A percentile compares a stretch with the other conserved stretches of the same genome.
Conservation (phyloP, 2,329 filamentous ascomycete species). For the Microcera coccophila region DNA sequence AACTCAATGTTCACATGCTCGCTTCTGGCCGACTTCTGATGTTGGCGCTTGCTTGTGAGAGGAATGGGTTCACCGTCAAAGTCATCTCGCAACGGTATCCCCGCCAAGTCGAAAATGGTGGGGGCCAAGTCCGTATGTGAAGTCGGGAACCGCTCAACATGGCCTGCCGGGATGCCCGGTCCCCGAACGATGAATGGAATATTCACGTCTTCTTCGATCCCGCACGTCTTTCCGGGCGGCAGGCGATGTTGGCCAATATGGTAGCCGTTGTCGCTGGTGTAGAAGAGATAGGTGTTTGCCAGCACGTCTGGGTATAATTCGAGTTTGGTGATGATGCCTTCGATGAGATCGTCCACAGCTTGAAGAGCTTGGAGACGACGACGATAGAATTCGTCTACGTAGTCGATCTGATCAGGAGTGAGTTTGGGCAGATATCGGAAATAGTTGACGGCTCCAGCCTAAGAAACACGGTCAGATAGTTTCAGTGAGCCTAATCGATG, state of each 20-base stretch:
- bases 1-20: slow-evolving; percentile 52
- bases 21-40: slow-evolving; percentile 26
- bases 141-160: slow-evolving; percentile 38
- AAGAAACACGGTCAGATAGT: too few species aligned
- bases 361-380: slow-evolving; percentile 40
- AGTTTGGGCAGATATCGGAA: too few species aligned
- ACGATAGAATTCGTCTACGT: slow-evolving; percentile 38
- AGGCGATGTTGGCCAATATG: slow-evolving; percentile 52
- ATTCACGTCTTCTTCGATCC: slow-evolving; percentile 50
- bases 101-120: slow-evolving; percentile 43
- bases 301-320: slow-evolving; percentile 29
- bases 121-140: slow-evolving; percentile 48
- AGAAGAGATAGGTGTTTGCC: slow-evolving; percentile 48
- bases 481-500: too few species aligned
- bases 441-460: too few species aligned
- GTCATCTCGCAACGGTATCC: slow-evolving; percentile 35
- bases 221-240: slow-evolving; percentile 49
- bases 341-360: slow-evolving; percentile 43
- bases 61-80: slow-evolving; percentile 50
- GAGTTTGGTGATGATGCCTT: slow-evolving; percentile 33
- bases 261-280: slow-evolving; percentile 51
- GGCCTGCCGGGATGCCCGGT: slow-evolving; percentile 40
- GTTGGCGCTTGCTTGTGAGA: slow-evolving; percentile 19
- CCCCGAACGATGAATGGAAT: slow-evolving; percentile 50
- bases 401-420: too few species aligned